Conservation (phyloP, 352 stramenopile species). For the Phytophthora tentaculata region DNA sequence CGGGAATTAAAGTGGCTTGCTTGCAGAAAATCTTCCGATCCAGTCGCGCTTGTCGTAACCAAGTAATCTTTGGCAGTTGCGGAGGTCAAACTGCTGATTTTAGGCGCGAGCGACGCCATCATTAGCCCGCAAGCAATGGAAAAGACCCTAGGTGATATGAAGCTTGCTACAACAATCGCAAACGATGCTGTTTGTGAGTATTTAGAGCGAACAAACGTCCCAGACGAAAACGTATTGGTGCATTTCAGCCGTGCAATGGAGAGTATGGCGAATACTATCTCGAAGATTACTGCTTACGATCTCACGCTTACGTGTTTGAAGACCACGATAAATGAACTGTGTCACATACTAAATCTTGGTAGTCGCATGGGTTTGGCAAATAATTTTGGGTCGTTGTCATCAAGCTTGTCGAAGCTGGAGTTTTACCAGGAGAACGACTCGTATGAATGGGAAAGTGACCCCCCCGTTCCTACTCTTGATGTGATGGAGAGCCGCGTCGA, state of each 20-base stretch:
- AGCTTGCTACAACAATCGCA: constrained; percentile 7
- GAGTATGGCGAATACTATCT: constrained; percentile 1
- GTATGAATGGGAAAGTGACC: constrained; percentile 3
- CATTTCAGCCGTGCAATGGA: constrained; percentile 1
- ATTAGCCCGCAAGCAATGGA: neutral
- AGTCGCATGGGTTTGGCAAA: neutral
- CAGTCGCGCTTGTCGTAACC: neutral
- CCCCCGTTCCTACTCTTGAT: constrained; percentile 6
- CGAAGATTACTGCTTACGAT: neutral
- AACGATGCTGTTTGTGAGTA: neutral
- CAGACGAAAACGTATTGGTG: neutral
- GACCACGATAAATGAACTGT: neutral
- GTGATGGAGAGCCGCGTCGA: constrained; percentile 11
- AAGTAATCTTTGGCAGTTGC: no score
- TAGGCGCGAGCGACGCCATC: neutral
- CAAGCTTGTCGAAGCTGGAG: constrained; percentile 5
- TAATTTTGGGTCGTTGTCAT: neutral
- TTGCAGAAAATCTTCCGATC: neutral
- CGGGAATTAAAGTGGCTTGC: constrained; percentile 2
- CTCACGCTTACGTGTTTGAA: constrained; percentile 9
- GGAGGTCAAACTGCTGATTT: neutral
- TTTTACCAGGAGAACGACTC: neutral
- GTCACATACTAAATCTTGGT: constrained; percentile 1
- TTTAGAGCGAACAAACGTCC: neutral
- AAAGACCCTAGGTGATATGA: constrained; percentile 9